Evolutionary conservation across 768 basidiomycete genomes (phyloP), one percentile per base, ranked within the genome.

Genomic region (Harrya chromipes): DNA sequence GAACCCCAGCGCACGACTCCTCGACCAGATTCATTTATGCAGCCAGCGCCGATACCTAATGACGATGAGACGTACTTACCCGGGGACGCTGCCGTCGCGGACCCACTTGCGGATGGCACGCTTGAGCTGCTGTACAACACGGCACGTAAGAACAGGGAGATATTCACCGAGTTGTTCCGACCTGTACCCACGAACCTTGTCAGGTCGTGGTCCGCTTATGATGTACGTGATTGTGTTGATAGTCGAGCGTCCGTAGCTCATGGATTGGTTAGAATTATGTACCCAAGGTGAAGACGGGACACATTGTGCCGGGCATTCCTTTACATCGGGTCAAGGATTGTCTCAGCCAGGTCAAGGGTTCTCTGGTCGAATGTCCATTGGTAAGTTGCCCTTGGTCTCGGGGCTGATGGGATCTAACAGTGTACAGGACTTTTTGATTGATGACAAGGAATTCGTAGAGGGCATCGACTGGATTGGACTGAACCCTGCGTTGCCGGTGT

Each of bases 111-210:
- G 3, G 79, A 84, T n/a, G 66, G 71, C 37, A 83, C 83, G 17
- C 58, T 79, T 6, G 52, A 71, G 8, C 69, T 93, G 6, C 85
- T 85, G 83, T 77, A 74, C 35, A 73, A 72, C 31, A 93, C 88
- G 0, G 94, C 92, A 16, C 75, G 77, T 51, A 79, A 70, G 71
- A 97, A 97, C 65, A 75, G 90, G 47, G 86, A 89, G 63, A 77
- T 94, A 47, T 95, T 92, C 58, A 84, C 87, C 5, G 89, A 91
- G 70, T 59, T 94, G 26, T 97, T 95, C 76, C 77, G 83, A 35
- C 84, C 88, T n/a, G 81, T 91, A 14, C 92, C 93, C 4, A 86
- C 83, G 12, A 92, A 97, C 69, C 68, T 86, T 23, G 86, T 94
- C 43, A 77, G 84, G 53, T 76, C 77, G 48, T 94, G 90, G 91